phyloP scores from a whole-genome alignment of 2,329 filamentous ascomycete genomes.

The Colletotrichum sp. region DNA sequence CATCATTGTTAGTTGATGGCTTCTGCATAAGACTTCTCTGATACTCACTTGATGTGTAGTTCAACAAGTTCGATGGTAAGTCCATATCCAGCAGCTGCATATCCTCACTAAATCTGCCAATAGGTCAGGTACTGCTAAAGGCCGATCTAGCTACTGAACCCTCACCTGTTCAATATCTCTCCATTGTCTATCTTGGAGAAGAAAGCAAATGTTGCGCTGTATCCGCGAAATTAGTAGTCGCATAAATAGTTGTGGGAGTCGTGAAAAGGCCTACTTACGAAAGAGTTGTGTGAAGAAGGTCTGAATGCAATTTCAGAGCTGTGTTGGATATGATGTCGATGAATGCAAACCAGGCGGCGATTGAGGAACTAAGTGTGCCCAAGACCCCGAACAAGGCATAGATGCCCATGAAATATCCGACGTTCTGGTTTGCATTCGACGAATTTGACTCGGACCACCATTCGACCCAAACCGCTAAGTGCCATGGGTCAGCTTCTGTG shows the following conservation, averaged over 20 bases:
- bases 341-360: conserved; percentile 11
- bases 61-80: background rate
- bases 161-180: background rate
- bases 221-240: background rate
- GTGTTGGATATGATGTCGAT: conserved; percentile 7
- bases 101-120: conserved; percentile 2
- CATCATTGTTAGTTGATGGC: background rate
- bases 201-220: background rate
- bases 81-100: conserved; percentile 17
- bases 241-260: background rate
- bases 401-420: conserved; percentile 4
- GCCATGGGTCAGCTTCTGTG: background rate
- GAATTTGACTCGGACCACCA: conserved; percentile 14
- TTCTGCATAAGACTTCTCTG: background rate
- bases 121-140: background rate
- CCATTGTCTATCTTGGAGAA: background rate
- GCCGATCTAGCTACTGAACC: accelerated
- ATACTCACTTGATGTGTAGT: conserved; percentile 10
- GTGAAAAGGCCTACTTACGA: background rate
- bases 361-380: background rate
- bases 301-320: background rate
- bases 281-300: conserved; percentile 2
- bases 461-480: conserved; percentile 10
- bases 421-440: background rate
- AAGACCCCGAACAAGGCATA: background rate